Conservation (phyloP, 768 basidiomycete genomes). For the Terana coerulea region DNA sequence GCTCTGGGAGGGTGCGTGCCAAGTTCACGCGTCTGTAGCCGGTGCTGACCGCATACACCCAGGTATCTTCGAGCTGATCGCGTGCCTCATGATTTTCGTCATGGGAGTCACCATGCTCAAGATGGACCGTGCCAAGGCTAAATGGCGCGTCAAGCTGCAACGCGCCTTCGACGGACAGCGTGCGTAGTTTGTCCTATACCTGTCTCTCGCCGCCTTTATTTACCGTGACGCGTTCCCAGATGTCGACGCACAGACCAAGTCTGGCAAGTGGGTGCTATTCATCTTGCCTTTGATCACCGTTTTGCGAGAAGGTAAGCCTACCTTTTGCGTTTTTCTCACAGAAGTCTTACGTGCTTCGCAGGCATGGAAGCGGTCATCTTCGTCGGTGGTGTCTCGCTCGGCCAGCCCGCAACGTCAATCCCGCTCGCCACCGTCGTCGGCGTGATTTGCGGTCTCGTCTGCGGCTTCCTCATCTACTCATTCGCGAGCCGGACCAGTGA, state of each 20-base stretch:
- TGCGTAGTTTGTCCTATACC: constrained; percentile 26
- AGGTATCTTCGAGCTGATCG: constrained; percentile 72
- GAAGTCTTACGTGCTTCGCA: constrained; percentile 19
- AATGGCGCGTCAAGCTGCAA: constrained; percentile 89
- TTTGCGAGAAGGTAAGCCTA: constrained; percentile 71
- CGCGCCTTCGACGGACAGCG: constrained; percentile 65
- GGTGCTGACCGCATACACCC: neutral
- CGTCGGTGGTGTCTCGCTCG: constrained; percentile 89
- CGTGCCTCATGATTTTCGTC: constrained; percentile 78
- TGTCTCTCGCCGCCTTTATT: neutral
- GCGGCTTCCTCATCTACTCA: constrained; percentile 75
- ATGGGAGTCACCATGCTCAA: constrained; percentile 96
- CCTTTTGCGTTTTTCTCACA: neutral
- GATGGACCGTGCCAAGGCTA: constrained; percentile 90
- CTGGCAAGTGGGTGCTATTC: constrained; percentile 86
- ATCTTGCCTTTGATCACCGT: constrained; percentile 89
- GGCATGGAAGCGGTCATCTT: constrained; percentile 90
- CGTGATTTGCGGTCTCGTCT: constrained; percentile 67
- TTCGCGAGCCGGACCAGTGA: constrained; percentile 72
- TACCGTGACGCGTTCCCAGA: constrained; percentile 24
- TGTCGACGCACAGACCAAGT: constrained; percentile 43
- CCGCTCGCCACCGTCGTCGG: constrained; percentile 90
- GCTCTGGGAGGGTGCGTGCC: constrained; percentile 82
- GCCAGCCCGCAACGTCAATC: constrained; percentile 76
- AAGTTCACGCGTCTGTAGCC: neutral